These are phyloP conservation scores for Acanthamoeba royreba DNA, from an alignment of 208 protist species.

Conservation along the genomic window DNA sequence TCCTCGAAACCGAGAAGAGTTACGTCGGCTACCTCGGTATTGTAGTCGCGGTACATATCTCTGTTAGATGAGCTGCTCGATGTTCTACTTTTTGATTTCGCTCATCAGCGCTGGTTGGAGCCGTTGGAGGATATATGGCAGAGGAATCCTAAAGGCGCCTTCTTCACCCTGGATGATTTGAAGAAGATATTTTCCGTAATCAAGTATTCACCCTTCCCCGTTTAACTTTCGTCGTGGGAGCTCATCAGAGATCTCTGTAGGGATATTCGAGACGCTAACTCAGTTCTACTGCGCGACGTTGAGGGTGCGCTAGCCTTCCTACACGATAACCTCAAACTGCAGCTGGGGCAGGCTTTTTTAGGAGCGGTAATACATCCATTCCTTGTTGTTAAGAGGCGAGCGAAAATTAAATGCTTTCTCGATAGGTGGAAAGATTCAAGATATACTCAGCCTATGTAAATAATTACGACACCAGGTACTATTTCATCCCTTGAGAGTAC, in stretches of 20 bases:
- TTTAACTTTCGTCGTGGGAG: background rate
- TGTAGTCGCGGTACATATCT: background rate
- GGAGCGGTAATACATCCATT: background rate
- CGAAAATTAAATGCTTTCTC: background rate
- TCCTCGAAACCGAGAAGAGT: background rate
- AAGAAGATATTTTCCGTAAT: background rate
- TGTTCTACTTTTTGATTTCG: background rate
- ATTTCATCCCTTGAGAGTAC: too few species aligned
- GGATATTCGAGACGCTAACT: background rate
- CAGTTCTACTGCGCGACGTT: background rate
- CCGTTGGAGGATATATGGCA: background rate
- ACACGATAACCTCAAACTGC: background rate
- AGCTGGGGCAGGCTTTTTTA: background rate
- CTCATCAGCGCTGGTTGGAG: background rate
- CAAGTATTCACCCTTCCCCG: background rate
- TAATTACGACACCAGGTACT: background rate
- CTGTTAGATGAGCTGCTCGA: background rate
- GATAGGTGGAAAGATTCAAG: background rate
- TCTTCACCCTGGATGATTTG: background rate
- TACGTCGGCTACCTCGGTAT: background rate
- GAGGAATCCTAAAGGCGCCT: background rate
- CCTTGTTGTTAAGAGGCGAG: background rate
- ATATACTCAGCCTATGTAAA: background rate
- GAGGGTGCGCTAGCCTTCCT: background rate
- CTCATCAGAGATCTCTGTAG: background rate